Base-by-base conservation (phyloP, 768 basidiomycete species). In the Piloderma croceum region DNA sequence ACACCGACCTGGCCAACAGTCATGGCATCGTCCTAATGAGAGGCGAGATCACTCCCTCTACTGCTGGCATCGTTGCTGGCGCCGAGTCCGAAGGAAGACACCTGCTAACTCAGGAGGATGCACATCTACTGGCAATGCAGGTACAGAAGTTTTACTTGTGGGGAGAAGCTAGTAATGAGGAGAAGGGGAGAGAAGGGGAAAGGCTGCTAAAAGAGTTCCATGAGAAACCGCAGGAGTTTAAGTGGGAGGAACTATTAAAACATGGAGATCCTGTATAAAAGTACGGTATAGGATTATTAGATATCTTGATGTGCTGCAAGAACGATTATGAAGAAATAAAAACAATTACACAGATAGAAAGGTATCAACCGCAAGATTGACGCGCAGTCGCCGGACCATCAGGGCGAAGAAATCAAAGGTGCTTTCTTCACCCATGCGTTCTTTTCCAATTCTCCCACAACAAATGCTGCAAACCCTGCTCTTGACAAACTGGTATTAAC, bases 71-170 rank as follows among this genome's bases (percentile, higher is more conserved):
- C 24, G 58, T 57, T 19, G 62, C 60, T 22, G 55, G 59, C n/a
- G 52, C 51, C 11, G 58, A 44, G 7, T n/a, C n/a, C n/a, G 63
- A 70, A 34, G 69, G 64, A 42, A 63, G 69, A 24, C 86, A 72
- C 52, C 60, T 89, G 59, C 60, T 97, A 27, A 70, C 63, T 41
- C 88, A 92, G 57, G 71, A 77, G 39, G 91, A 96, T 49, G 90
- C 91, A 1, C 92, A 96, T 47, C 49, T 87, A 24, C 71, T 98
- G 27, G 75, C 83, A 1, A 64, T 96, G 61, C 76, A 77, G 11
- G 59, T 92, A 24, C 93, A 97, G 63, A 78, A 77, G 50, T 93
- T 93, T 62, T 98, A 93, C 53, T 59, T 90, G 35, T 82, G 85
- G 77, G 61, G 66, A 31, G 60, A 57, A 32, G 53, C 39, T 34